phyloP scores from a whole-genome alignment of 768 basidiomycete species.

The Saitozyma sp. region DNA sequence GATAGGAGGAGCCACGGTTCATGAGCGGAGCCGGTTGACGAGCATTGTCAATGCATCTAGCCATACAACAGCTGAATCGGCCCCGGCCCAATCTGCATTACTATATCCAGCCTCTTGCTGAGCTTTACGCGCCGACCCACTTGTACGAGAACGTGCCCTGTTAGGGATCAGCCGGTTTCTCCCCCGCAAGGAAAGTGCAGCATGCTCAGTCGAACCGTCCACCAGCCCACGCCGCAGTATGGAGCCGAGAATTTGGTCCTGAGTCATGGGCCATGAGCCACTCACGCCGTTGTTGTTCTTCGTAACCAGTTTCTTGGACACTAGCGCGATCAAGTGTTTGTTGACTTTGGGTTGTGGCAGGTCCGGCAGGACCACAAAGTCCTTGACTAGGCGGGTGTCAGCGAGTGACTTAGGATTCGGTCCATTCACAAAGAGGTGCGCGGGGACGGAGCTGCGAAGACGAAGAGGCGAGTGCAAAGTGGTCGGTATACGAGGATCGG shows the following conservation, averaged over 20 bases:
- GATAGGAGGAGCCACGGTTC: no score
- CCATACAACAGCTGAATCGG: not conserved
- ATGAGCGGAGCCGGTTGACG: no score
- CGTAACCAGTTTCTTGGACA: conserved; percentile 76
- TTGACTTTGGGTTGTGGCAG: conserved; percentile 88
- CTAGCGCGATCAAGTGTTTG: conserved; percentile 87
- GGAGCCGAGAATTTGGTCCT: no score
- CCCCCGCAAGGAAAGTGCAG: no score
- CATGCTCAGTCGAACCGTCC: no score
- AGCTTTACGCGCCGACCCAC: conserved; percentile 30
- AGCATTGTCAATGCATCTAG: no score
- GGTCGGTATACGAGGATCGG: not conserved
- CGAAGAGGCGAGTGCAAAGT: not conserved
- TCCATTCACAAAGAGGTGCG: not conserved
- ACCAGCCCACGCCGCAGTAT: no score
- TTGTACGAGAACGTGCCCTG: conserved; percentile 34
- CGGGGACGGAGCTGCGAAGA: not conserved
- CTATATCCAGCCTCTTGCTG: no score
- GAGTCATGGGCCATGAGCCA: not conserved
- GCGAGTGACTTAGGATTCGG: not conserved
- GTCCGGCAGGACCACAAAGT: conserved; percentile 75
- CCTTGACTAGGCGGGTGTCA: conserved; percentile 61
- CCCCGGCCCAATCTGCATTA: no score
- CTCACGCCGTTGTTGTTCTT: conserved; percentile 56
- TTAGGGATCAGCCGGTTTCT: conserved; percentile 1